Evolutionary conservation across 257 asterid genomes (phyloP).

Genomic region (Primulina eburnea): DNA sequence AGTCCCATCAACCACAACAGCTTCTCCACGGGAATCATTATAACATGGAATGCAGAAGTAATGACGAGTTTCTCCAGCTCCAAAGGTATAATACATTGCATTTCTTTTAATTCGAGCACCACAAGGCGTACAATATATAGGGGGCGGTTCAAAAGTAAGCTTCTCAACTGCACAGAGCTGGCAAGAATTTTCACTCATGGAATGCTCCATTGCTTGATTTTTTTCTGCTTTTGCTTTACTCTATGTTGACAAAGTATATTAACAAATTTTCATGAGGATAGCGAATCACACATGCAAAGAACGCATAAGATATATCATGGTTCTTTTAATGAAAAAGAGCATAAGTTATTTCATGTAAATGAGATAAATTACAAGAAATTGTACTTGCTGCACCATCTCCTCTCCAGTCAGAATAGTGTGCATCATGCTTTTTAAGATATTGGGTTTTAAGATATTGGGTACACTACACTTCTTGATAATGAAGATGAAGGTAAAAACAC

Average conservation of each 20-base stretch:
- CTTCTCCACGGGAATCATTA: conserved; percentile 87
- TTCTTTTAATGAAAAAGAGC: conserved; percentile 14
- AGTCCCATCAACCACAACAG: conserved; percentile 64
- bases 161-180: conserved; percentile 98
- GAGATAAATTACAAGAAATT: conserved; percentile 14
- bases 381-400: conserved; percentile 15
- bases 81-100: conserved; percentile 84
- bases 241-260: conserved; percentile 44
- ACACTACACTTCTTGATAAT: not conserved
- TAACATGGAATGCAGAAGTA: conserved; percentile 83
- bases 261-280: conserved; percentile 11
- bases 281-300: conserved; percentile 7
- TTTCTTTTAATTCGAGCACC: conserved; percentile 95
- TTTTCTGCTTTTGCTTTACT: conserved; percentile 93
- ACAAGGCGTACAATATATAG: conserved; percentile 85
- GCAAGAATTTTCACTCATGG: conserved; percentile 92
- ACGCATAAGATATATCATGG: conserved; percentile 14
- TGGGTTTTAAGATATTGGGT: not conserved
- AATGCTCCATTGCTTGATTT: conserved; percentile 89
- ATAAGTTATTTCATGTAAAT: conserved; percentile 2
- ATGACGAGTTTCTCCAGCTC: conserved; percentile 88
- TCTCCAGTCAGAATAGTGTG: not conserved
- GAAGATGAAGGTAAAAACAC: not conserved
- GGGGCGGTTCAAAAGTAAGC: conserved; percentile 96
- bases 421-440: not conserved